phyloP scores from a whole-genome alignment of 305 asterid species.

The Fraxinus greggii region DNA sequence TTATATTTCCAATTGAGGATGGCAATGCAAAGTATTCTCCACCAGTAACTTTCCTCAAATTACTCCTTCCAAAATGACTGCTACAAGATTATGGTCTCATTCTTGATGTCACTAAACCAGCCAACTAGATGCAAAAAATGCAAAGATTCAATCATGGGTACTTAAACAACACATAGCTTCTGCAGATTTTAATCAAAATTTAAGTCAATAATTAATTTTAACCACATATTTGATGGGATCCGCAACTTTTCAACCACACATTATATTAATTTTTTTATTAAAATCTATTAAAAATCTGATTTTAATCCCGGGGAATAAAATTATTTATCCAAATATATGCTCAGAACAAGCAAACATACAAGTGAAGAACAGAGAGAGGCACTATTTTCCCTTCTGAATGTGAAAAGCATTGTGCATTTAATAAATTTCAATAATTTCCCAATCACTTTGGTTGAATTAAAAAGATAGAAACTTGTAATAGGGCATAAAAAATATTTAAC shows the following conservation, averaged over 20 bases:
- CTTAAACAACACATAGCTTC: not conserved
- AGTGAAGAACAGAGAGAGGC: not conserved
- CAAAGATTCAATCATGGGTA: not conserved
- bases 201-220: too few species aligned
- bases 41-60: not conserved
- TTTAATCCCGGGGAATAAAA: too few species aligned
- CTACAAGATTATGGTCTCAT: not conserved
- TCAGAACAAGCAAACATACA: not conserved
- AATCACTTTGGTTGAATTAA: not conserved
- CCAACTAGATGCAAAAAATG: not conserved
- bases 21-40: not conserved
- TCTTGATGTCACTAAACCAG: not conserved
- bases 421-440: not conserved
- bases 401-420: not conserved
- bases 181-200: too few species aligned
- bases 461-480: not conserved
- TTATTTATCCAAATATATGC: not conserved
- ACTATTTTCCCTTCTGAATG: not conserved
- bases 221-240: too few species aligned
- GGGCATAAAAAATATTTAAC: not conserved
- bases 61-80: not conserved
- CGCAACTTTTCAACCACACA: too few species aligned
- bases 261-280: too few species aligned
- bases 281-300: too few species aligned
- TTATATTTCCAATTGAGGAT: not conserved